Base-by-base conservation (phyloP, 805 yeast species). In the Lipomyces sp. region DNA sequence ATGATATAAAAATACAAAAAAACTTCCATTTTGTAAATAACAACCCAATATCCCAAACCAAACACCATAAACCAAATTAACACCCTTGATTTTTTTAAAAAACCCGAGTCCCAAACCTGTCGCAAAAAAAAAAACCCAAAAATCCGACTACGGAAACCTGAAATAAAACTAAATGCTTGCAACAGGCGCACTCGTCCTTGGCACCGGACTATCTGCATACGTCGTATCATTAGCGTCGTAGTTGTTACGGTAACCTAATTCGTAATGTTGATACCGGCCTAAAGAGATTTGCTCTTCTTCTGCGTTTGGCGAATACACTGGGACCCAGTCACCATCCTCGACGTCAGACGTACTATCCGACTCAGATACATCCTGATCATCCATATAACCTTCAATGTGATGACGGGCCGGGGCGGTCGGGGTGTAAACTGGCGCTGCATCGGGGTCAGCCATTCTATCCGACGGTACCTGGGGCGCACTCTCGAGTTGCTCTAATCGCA, bases 271-370 rank as follows among this genome's bases (percentile, higher is more conserved):
- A 39, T 64, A 62, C 8, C 70, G 65, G 33, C 67, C 70, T 59
- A 67, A 48, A 7, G 70, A 63, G 13, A 66, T 61, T 37, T 29
- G 50, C 54, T 64, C 70, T 33, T 66, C 67, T 2, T 64, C 64
- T 15, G 67, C 67, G 37, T 59, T 64, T 29, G 61, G 58, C 4
- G 67, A 64, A 45, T 66, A 66, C 35, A 64, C 63, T 2, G 70
- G 70, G 8, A 66, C 70, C 67, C 67, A 66, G 37, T 66, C 70
- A 3, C 57, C 48, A 10, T 57, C 64, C 6, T 32, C 65, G 10
- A 18, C 57, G 24, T 48, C 57, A 4, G 57, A 45, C 33, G 18
- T 18, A 11, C 48, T 6, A 37, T 35, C 34, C 7, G 62, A 29
- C 29, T 34, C 33, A 24, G 39, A 34, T 4, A 33, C 58, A 35